Conservation (phyloP, 2,329 filamentous ascomycete genomes). For the Bipolaris cookei region DNA sequence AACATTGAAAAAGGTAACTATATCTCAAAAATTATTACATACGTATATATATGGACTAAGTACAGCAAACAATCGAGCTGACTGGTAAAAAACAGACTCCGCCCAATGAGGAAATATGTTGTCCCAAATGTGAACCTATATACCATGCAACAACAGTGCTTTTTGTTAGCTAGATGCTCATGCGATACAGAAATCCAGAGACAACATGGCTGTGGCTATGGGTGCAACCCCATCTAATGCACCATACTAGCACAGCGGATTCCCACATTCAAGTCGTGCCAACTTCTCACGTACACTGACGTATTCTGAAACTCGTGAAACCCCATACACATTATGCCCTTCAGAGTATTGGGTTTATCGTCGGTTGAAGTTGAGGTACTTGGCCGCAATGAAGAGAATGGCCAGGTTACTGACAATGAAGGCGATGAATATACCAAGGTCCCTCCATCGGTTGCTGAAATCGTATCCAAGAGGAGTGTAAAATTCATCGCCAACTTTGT, state of each 20-base stretch:
- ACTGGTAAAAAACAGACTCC: no score
- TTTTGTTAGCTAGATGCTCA: neutral
- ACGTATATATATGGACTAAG: no score
- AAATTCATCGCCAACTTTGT: constrained; percentile 79
- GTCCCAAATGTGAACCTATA: neutral
- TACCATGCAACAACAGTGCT: neutral
- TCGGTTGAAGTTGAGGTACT: constrained; percentile 56
- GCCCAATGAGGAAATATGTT: no score
- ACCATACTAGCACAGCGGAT: neutral
- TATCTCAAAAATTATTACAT: no score
- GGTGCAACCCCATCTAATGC: neutral
- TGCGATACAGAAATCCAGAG: neutral
- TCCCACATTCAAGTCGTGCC: neutral
- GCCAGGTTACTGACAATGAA: constrained; percentile 81
- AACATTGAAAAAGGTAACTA: no score
- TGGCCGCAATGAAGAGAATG: constrained; percentile 64
- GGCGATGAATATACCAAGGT: constrained; percentile 77
- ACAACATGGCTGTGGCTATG: neutral
- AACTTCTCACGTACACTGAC: neutral
- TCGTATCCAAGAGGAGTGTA: constrained; percentile 70
- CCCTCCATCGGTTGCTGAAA: constrained; percentile 77
- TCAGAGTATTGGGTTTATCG: constrained; percentile 24
- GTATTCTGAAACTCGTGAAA: neutral
- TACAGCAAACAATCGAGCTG: no score
- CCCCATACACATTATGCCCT: neutral